Evolutionary conservation across 2,329 filamentous ascomycete genomes (phyloP).

Genomic region (Calonectria hawksworthii): DNA sequence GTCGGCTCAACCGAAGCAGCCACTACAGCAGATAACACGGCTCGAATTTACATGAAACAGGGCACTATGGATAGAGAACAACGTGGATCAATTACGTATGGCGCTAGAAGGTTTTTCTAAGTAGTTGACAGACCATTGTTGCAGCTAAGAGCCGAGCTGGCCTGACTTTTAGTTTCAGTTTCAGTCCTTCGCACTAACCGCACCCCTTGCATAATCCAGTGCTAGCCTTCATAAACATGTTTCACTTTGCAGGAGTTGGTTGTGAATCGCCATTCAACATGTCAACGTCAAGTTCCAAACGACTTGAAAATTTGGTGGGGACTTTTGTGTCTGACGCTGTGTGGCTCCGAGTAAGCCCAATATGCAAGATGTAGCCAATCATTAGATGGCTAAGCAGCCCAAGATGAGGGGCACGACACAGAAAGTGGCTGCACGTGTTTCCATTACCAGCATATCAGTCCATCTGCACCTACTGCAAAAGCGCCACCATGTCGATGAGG

Average conservation of each 20-base stretch:
- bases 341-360: neutral
- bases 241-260: neutral
- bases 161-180: neutral
- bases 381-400: neutral
- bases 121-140: neutral
- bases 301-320: neutral
- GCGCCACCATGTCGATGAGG: conserved; percentile 31
- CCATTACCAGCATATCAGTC: neutral
- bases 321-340: neutral
- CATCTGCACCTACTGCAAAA: neutral
- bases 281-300: neutral
- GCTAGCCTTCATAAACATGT: neutral
- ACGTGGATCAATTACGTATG: neutral
- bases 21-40: neutral
- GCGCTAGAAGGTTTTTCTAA: neutral
- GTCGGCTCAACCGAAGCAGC: neutral
- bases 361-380: neutral
- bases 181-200: neutral
- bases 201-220: neutral
- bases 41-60: neutral
- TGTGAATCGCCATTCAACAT: neutral
- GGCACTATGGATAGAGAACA: neutral
- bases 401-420: neutral
- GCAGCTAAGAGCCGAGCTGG: neutral
- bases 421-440: neutral